Evolutionary conservation across 805 yeast genomes (phyloP).

Genomic region (Schizosaccharomyces cryophilus): DNA sequence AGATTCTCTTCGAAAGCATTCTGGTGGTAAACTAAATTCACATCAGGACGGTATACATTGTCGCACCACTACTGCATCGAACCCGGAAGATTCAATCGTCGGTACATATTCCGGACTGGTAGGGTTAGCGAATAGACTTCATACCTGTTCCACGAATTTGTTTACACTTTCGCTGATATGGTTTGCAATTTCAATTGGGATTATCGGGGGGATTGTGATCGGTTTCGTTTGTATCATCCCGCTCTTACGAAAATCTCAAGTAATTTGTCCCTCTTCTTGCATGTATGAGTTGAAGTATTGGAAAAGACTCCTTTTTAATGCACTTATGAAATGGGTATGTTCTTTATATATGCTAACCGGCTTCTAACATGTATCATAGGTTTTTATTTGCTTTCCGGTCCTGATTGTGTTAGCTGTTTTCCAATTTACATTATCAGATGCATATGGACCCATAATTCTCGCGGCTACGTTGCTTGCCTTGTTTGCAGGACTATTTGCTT

Average conservation of each 20-base stretch:
- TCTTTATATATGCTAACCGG: background rate
- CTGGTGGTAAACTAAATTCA: constrained; percentile 11
- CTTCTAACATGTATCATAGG: background rate
- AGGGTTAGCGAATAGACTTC: background rate
- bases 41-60: background rate
- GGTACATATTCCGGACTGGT: background rate
- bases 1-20: constrained; percentile 11
- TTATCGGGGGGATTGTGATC: constrained; percentile 9
- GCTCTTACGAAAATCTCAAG: constrained; percentile 3
- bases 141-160: background rate
- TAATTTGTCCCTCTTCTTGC: background rate
- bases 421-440: constrained; percentile 14
- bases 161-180: constrained; percentile 14
- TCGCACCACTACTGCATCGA: background rate
- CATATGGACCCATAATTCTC: constrained; percentile 13
- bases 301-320: constrained; percentile 10
- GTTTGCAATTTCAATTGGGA: constrained; percentile 13
- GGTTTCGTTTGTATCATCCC: constrained; percentile 11
- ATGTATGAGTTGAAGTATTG: background rate
- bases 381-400: background rate
- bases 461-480: constrained; percentile 13
- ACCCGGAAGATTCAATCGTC: background rate
- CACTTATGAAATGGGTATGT: constrained; percentile 8
- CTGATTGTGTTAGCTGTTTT: constrained; percentile 6
- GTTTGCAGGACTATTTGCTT: constrained; percentile 10